Percentiles rank a stretch among this genome's conserved stretches.
These are phyloP conservation scores for Microsporum audouinii DNA, from an alignment of 2,329 filamentous ascomycete species.

Conservation along the genomic window DNA sequence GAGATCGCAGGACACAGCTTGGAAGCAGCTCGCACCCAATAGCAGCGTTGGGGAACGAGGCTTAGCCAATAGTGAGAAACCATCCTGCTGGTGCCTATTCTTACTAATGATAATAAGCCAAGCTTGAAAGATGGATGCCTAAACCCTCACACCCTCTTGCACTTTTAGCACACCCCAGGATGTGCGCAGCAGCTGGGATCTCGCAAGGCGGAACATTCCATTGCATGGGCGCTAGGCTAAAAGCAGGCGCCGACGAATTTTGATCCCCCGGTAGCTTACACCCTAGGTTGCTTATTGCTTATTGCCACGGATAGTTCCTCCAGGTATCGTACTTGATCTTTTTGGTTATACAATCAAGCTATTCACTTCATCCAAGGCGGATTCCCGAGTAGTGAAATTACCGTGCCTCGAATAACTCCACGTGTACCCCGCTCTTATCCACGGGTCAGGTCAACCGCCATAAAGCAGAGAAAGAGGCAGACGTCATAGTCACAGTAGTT, in stretches of 20 bases:
- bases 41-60: not conserved
- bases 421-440: not conserved
- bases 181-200: conserved; percentile 2
- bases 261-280: not conserved
- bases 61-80: not conserved
- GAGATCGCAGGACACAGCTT: not conserved
- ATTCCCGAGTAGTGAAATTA: not conserved
- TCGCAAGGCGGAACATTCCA: conserved; percentile 4
- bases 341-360: not conserved
- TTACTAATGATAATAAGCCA: conserved; percentile 2
- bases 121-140: not conserved
- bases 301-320: not conserved
- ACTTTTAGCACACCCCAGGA: not conserved
- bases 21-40: not conserved
- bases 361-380: not conserved
- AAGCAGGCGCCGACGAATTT: not conserved
- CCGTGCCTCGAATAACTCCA: not conserved
- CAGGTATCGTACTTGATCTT: not conserved
- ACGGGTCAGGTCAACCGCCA: not conserved
- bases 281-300: not conserved
- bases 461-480: not conserved
- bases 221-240: not conserved
- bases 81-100: conserved; percentile 1
- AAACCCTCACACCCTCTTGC: conserved; percentile 1
- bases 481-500: not conserved